Conservation (phyloP, 305 asterid genomes). For the Salvia sclarea region DNA sequence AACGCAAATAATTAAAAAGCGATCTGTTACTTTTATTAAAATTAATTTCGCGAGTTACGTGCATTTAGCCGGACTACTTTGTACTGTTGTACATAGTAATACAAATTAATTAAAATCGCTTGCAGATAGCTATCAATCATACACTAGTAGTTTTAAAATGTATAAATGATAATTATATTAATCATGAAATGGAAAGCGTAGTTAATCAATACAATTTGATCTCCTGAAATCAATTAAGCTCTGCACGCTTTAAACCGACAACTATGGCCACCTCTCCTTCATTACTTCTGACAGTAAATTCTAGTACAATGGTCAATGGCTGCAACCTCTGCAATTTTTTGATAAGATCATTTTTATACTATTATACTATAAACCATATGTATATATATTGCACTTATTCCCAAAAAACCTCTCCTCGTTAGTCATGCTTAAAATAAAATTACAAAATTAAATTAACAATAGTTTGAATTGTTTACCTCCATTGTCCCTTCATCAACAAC, state of each 20-base stretch:
- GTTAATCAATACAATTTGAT: neutral
- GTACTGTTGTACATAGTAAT: no score
- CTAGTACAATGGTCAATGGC: conserved; percentile 21
- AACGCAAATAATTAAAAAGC: no score
- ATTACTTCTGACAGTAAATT: conserved; percentile 22
- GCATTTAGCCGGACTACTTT: neutral
- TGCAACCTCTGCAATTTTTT: conserved; percentile 20
- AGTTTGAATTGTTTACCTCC: no score
- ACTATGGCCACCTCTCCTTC: conserved; percentile 22
- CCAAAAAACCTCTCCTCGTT: no score
- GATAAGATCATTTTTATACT: conserved; percentile 6
- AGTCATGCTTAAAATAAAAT: no score
- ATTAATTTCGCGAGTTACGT: neutral
- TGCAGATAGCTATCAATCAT: no score
- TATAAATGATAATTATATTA: neutral
- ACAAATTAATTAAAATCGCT: no score
- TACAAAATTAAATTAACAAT: no score
- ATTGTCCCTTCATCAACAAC: no score
- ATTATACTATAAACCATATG: no score
- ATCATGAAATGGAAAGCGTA: neutral
- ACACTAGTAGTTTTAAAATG: no score
- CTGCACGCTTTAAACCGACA: conserved; percentile 28
- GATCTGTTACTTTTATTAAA: neutral
- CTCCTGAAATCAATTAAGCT: neutral
- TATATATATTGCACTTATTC: no score